Base-by-base conservation (phyloP, 257 asterid genomes). In the Penstemon barbatus region DNA sequence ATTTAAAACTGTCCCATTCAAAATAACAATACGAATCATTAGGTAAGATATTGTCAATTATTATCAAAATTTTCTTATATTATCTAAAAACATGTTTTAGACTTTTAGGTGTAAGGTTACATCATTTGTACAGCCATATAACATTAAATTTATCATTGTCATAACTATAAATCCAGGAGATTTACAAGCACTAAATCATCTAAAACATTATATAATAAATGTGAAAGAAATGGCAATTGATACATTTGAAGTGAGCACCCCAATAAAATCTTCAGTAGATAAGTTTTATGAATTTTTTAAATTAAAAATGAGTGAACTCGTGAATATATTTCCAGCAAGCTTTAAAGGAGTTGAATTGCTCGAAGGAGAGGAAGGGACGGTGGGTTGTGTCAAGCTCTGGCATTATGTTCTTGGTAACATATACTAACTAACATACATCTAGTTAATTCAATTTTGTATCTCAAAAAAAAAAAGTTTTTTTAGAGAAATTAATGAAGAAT, bases 311-410 rank as follows among this genome's bases (percentile, higher is more conserved):
- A 69, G 4, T 9, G 69, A 80, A 3, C 36, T 80, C n/a, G 45
- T 73, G 6, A 66, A 52, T 0, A 44, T 80, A 19, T 76, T 65
- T 33, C 84, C 81, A 13, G 69, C 42, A 3, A 39, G 46, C 57
- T 69, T 42, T 72, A 73, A 65, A 4, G 69, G 67, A 13, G 84
- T 13, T 15, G 8, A 69, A 44, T 0, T 80, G 37, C 13, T 80
- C 15, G 57, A 80, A 76, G 84, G 84, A 37, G 67, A 65, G 52
- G 75, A 73, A 13, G 84, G 77, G 48, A 55, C 49, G 5, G 81
- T 66, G 4, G 84, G 84, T 5, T 60, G 52, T 37, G 46, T 73
- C 74, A 80, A 48, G 74, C 50, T 0, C 1, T 80, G 84, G 81
- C 53, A 12, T 10, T 80, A 73, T 53, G 7, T 9, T 49, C 3